phyloP scores from a whole-genome alignment of 805 yeast genomes.

The Lachancea sp. region DNA sequence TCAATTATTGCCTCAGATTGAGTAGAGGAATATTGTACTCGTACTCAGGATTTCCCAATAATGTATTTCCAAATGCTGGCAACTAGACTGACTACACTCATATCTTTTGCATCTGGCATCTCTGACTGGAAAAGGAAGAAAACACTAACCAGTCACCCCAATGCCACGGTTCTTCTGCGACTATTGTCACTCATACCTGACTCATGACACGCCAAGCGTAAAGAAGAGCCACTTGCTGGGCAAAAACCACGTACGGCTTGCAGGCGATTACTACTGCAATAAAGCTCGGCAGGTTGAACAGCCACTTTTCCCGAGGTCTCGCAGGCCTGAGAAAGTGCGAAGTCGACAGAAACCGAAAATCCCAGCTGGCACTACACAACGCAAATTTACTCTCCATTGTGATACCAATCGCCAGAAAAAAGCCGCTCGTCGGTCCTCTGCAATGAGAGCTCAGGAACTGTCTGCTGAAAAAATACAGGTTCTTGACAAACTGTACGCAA shows the following conservation, averaged over 20 bases:
- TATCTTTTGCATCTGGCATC: neutral
- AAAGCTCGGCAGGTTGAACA: conserved; percentile 12
- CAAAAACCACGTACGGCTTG: conserved; percentile 62
- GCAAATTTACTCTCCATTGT: conserved; percentile 8
- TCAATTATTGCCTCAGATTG: no score
- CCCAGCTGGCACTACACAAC: conserved; percentile 1
- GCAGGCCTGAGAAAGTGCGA: neutral
- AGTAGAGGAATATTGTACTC: no score
- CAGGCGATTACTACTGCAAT: conserved; percentile 68
- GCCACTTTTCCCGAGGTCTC: conserved; percentile 1
- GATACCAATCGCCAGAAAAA: conserved; percentile 10
- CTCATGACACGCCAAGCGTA: conserved; percentile 86
- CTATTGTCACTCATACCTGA: conserved; percentile 73
- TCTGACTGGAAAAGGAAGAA: neutral
- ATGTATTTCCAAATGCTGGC: neutral
- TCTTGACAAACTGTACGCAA: conserved; percentile 19
- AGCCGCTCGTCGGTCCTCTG: neutral
- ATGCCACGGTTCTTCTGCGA: conserved; percentile 65
- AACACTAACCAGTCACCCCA: no score
- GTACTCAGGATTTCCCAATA: neutral
- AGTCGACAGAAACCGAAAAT: neutral
- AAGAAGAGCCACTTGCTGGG: conserved; percentile 75
- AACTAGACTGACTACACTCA: neutral
- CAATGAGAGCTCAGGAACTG: neutral
- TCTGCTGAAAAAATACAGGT: neutral